Evolutionary conservation across 305 asterid genomes (phyloP), one percentile per base, ranked within the genome.

Genomic region (Coffea humblotiana): DNA sequence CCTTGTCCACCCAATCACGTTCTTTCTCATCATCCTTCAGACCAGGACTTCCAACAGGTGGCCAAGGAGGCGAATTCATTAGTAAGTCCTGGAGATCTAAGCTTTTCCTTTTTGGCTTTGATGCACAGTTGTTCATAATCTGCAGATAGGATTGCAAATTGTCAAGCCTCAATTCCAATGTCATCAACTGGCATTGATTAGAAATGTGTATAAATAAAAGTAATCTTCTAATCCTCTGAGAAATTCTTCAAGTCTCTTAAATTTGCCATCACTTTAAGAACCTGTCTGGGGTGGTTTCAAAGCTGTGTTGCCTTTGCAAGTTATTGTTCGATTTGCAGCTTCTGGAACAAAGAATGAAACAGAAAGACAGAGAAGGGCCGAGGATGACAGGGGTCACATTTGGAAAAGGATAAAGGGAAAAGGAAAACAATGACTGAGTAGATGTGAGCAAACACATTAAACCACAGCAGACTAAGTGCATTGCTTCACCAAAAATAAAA

Each of bases 1-100:
- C 86, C 87, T 90, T 88, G 82, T 87, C 97, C 40, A 87, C 87
- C 92, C 95, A 90, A 78, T 90, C 92, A 69, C 87, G 77, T 77
- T 86, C 88, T 77, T 78, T 92, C 60, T 86, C 93, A 19, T 89
- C 89, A 45, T 86, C 95, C 72, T 72, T 77, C 47, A 84, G 74
- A 60, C 83, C 84, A 40, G 85, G 86, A 71, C 88, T 90, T 69
- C 74, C 69, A 60, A 25, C 79, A 48, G 86, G 81, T 32, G 88
- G 87, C 87, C 88, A 89, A 25, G 86, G 82, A 27, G 94, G 92
- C 49, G 93, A 90, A 67, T 80, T 81, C 78, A 77, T 81, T 27
- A 78, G 54, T 54, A 90, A 78, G 77, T 91, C 94, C 74, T 88
- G 88, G 74, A 81, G 81, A 83, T 95, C 98, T 66, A 91, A 86